These are phyloP conservation scores for Gilbertella persicaria DNA, from an alignment of 371 early-diverging fungal species.

Conservation along the genomic window DNA sequence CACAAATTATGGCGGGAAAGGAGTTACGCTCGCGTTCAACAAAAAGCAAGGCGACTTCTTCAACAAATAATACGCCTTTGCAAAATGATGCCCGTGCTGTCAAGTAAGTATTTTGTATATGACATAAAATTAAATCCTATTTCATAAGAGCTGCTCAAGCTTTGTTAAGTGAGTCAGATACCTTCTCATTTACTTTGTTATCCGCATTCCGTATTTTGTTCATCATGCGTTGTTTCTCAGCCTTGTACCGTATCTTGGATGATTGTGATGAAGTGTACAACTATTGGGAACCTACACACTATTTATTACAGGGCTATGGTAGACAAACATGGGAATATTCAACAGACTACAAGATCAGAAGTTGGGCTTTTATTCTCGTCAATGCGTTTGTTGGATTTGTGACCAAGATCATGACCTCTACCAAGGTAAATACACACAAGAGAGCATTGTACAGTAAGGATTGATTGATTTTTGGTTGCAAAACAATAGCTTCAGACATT, in stretches of 20 bases:
- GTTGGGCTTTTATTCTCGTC: constrained; percentile 79
- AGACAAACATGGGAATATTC: constrained; percentile 98
- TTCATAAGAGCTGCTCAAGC: constrained; percentile 35
- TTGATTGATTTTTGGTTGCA: no score
- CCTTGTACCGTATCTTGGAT: constrained; percentile 61
- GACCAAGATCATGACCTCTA: constrained; percentile 49
- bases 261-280: constrained; percentile 97
- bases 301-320: constrained; percentile 81
- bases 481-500: constrained; percentile 70
- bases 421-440: constrained; percentile 64
- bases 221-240: constrained; percentile 64
- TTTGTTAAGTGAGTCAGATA: constrained; percentile 36
- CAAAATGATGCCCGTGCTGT: constrained; percentile 9
- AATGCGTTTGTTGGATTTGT: constrained; percentile 56
- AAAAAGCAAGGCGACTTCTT: constrained; percentile 18
- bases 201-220: constrained; percentile 63
- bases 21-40: constrained; percentile 41
- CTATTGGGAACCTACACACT: constrained; percentile 95
- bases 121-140: not conserved
- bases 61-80: constrained; percentile 4
- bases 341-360: constrained; percentile 84
- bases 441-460: no score
- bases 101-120: constrained; percentile 28
- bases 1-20: constrained; percentile 8
- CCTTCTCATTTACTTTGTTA: constrained; percentile 51